Percentiles rank a stretch among this genome's conserved stretches.
Evolutionary conservation across 2,329 filamentous ascomycete genomes (phyloP).

Genomic region (Onygenales sp.): DNA sequence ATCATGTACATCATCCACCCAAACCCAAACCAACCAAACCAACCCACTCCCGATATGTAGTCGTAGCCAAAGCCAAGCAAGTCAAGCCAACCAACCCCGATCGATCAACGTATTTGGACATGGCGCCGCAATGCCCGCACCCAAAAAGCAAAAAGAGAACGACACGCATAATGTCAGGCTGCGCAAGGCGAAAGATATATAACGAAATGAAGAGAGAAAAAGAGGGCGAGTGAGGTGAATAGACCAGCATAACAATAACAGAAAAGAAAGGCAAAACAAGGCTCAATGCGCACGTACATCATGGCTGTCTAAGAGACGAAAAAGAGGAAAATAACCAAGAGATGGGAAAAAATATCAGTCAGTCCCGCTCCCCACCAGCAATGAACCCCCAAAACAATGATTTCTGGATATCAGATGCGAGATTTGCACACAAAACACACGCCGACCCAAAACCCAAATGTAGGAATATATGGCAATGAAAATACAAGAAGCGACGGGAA

Average conservation of each 20-base stretch:
- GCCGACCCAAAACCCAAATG: conserved; percentile 5
- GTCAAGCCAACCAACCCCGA: no score
- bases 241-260: conserved; percentile 11
- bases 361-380: conserved; percentile 8
- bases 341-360: neutral
- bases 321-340: conserved; percentile 1
- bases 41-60: neutral
- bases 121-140: neutral
- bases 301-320: conserved; percentile 7
- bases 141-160: neutral
- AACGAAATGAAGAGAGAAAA: conserved; percentile 8
- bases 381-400: conserved; percentile 8
- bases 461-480: conserved; percentile 6
- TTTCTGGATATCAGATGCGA: conserved; percentile 10
- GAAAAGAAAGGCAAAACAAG: neutral
- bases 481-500: neutral
- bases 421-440: conserved; percentile 7
- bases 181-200: neutral
- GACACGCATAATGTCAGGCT: neutral
- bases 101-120: neutral
- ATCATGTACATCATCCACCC: neutral
- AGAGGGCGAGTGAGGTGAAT: conserved; percentile 7
- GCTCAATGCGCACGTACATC: conserved; percentile 8
- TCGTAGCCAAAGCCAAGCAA: neutral
- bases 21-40: neutral